Base-by-base conservation (phyloP, 1,284 basidiomycete species). In the Xanthoconium separans region DNA sequence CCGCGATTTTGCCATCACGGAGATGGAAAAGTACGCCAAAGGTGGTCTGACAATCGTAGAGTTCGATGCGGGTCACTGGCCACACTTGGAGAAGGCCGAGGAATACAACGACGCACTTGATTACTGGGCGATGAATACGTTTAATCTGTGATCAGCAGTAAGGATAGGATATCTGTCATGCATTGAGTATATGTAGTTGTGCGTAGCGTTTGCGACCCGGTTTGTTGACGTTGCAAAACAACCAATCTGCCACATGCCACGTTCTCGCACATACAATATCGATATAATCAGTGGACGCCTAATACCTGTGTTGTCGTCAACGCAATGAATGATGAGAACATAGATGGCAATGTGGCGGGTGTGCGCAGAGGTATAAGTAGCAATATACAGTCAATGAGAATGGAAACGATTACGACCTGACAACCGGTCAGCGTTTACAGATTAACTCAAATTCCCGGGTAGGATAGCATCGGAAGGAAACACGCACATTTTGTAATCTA, bases 401-500 rank as follows among this genome's bases (percentile, higher is more conserved):
- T 8, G 29, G n/a, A 41, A 55, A 56, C 45, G 20, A 76, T 83
- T 71, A 83, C 59, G 86, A 88, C 86, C 86, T 88, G 82, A 80
- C 80, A 80, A 76, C 75, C 73, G 77, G 77, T 88, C 79, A 89
- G 85, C 75, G 74, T 77, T 73, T 69, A 69, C 41, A 37, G 66
- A 51, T 47, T 11, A 50, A 61, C 39, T 27, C 44, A 44, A 44
- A 27, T 20, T 43, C 49, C 44, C 31, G 27, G 50, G 55, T 33
- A 31, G 47, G 50, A 51, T 33, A 55, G 48, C 56, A 60, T 36
- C 39, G 61, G 62, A 62, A 62, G 61, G 64, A 71, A 61, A 34
- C 53, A 86, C 89, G 81, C 78, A 91, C 88, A 91, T 91, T 75
- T 89, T 91, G 71, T 90, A 91, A 15, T 86, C 74, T 60, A 88